phyloP scores from a whole-genome alignment of 106 monocot genomes.

The Apostasia shenzhenica region DNA sequence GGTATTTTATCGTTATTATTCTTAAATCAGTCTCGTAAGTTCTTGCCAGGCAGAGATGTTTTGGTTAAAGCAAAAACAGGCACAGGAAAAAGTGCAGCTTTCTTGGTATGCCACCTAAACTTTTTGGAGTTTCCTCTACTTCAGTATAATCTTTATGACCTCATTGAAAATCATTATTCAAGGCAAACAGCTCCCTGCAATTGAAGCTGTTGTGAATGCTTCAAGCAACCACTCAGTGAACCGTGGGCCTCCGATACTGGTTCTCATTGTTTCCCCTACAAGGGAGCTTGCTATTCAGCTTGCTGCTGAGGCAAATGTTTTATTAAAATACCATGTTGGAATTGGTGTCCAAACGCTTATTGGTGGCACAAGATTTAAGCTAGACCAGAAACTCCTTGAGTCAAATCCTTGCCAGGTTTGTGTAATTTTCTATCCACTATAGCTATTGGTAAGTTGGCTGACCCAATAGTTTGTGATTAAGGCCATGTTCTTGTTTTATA shows the following conservation, averaged over 20 bases:
- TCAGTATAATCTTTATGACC: background rate
- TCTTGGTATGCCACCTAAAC: slow-evolving; percentile 53
- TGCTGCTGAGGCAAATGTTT: slow-evolving; percentile 86
- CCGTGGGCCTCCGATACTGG: slow-evolving; percentile 53
- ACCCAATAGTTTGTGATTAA: too few relatives aligned
- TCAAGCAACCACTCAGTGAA: slow-evolving; percentile 24
- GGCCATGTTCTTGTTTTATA: too few relatives aligned
- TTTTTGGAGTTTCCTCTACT: slow-evolving; percentile 1
- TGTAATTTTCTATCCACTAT: background rate
- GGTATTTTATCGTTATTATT: too few relatives aligned
- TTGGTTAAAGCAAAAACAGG: slow-evolving; percentile 92
- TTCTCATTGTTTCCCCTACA: slow-evolving; percentile 79
- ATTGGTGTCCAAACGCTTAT: slow-evolving; percentile 76
- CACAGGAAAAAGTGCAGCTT: slow-evolving; percentile 79
- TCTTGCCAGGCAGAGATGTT: slow-evolving; percentile 69
- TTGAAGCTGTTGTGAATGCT: slow-evolving; percentile 85
- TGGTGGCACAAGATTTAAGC: slow-evolving; percentile 93
- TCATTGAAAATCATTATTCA: slow-evolving; percentile 28
- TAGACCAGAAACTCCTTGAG: slow-evolving; percentile 85
- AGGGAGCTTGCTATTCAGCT: slow-evolving; percentile 94
- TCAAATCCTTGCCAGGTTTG: slow-evolving; percentile 88
- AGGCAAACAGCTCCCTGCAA: slow-evolving; percentile 89
- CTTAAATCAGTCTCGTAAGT: too few relatives aligned
- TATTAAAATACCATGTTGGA: slow-evolving; percentile 67
- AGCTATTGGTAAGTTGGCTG: background rate